Evolutionary conservation across 2,329 filamentous ascomycete genomes (phyloP).

Genomic region (Calonectria hawksworthii): DNA sequence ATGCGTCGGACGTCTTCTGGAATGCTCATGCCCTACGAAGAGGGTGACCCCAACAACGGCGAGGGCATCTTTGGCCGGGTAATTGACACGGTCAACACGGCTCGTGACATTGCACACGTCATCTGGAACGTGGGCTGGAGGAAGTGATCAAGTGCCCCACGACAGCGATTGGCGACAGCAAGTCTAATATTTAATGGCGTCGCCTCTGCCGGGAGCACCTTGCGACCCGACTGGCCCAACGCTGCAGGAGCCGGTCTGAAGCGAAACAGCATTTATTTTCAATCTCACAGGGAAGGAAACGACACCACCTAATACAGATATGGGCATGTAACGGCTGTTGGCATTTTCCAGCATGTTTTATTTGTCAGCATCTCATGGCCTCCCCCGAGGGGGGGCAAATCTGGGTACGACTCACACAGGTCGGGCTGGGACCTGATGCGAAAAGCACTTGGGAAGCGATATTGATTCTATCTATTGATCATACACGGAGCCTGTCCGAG

Average conservation of each 20-base stretch:
- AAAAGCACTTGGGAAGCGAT: slow-evolving; percentile 35
- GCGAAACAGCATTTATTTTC: neutral
- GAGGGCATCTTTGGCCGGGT: slow-evolving; percentile 82
- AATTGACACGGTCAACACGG: slow-evolving; percentile 84
- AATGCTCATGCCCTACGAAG: slow-evolving; percentile 92
- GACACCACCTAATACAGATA: slow-evolving; percentile 19
- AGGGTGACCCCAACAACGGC: slow-evolving; percentile 73
- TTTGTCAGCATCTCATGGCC: slow-evolving; percentile 14
- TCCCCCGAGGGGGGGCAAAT: neutral
- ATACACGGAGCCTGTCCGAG: slow-evolving; percentile 33
- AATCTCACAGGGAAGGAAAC: neutral
- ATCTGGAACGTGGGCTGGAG: slow-evolving; percentile 80
- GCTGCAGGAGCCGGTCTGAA: neutral
- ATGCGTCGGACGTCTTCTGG: slow-evolving; percentile 86
- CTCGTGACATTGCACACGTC: slow-evolving; percentile 78
- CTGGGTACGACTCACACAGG: slow-evolving; percentile 12
- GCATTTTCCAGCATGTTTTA: slow-evolving; percentile 22
- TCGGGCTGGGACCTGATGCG: neutral
- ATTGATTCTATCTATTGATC: slow-evolving; percentile 28
- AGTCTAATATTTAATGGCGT: slow-evolving; percentile 28
- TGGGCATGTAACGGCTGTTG: slow-evolving; percentile 1
- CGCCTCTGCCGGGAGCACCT: neutral
- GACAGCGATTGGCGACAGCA: neutral
- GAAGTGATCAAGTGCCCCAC: slow-evolving; percentile 54
- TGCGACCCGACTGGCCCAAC: neutral